These are phyloP conservation scores for Backusella circina DNA, from an alignment of 192 early-diverging fungal genomes.

Conservation along the genomic window DNA sequence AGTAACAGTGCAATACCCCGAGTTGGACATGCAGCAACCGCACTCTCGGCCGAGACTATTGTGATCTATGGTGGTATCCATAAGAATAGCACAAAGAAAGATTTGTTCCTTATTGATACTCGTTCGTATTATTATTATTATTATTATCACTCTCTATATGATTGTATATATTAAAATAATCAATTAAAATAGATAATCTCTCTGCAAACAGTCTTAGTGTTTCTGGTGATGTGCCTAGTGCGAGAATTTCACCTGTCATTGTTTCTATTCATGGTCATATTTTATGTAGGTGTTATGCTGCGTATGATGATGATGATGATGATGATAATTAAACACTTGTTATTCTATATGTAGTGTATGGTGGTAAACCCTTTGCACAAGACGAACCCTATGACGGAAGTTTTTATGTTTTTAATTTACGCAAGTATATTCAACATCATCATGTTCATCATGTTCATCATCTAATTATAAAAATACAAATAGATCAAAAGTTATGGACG, in stretches of 20 bases:
- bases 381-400: conserved; percentile 32
- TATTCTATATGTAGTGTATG: conserved; percentile 26
- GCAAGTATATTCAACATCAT: conserved; percentile 22
- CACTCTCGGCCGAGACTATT: conserved; percentile 9
- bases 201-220: conserved; percentile 26
- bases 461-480: neutral
- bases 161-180: neutral
- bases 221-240: conserved; percentile 39
- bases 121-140: conserved; percentile 12
- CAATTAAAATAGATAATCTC: conserved; percentile 13
- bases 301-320: neutral
- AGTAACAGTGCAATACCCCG: conserved; percentile 14
- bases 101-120: conserved; percentile 21
- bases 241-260: conserved; percentile 37
- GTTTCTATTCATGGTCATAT: conserved; percentile 44
- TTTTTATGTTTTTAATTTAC: conserved; percentile 38
- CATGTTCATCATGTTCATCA: neutral
- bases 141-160: no score
- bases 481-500: conserved; percentile 31
- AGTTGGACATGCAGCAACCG: conserved; percentile 24
- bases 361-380: conserved; percentile 28
- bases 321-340: neutral
- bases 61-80: conserved; percentile 24
- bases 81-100: conserved; percentile 27
- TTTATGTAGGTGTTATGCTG: conserved; percentile 35